Base-by-base conservation (phyloP, 768 basidiomycete genomes). In the Solioccasus polychromus region DNA sequence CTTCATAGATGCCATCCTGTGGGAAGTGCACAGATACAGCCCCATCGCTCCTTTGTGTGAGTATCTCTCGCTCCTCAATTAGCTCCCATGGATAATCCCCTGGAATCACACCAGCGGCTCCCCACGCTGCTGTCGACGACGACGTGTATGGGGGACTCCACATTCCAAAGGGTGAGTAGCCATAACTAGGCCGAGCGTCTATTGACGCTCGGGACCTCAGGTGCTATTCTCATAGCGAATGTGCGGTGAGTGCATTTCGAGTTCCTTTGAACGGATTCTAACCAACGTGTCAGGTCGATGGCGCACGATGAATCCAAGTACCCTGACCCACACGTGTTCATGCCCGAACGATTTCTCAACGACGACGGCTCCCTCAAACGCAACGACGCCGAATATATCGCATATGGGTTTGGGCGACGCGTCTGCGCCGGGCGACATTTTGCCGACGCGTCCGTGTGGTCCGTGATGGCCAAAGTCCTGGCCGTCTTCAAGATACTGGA, bases 121-220 rank as follows among this genome's bases (percentile, higher is more conserved):
- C 55, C 1, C 50, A 48, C 25, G 29, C 42, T 4, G 24, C 36
- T 4, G 31, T 50, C 14, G 18, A 52, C 3, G 48, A 54, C 36
- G 47, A 52, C 28, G 32, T 50, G n/a, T 62, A 61, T 38, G 23
- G 40, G 14, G 63, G 55, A 12, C 69, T 68, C 45, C 62, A 53
- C 38, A 71, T 76, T 18, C 73, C 72, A 1, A 69, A 71, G 35
- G 69, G 63, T 30, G 48, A 24, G 18, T 37, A 15, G 5, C 30
- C 11, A 31, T 31, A 8, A 31, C 24, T 20, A 5, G 22, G 41
- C n/a, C 12, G n/a, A 22, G 1, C 9, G 23, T 8, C 8, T 25
- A 19, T 11, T 44, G 11, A 44, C 9, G 15, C 23, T 3, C 6
- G 22, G 0, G 18, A 1, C 11, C 31, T 11, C 38, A 59, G 53